Conservation (phyloP, 2,329 filamentous ascomycete species). For the Neurospora sp. region DNA sequence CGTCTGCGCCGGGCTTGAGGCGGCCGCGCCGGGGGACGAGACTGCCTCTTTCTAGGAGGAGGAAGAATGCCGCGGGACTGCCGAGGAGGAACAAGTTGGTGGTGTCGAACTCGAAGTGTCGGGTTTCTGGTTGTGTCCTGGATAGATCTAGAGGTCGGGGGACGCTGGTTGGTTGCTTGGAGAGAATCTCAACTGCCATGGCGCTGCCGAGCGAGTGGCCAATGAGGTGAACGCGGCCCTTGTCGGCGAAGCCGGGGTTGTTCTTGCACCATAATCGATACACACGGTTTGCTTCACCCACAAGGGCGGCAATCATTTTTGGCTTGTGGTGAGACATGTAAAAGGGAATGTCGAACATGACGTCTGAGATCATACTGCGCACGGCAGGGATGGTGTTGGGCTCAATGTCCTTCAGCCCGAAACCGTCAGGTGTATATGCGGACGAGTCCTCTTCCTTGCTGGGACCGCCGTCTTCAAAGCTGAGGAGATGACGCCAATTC, state of each 20-base stretch:
- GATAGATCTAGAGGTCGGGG: slow-evolving; percentile 37
- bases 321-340: slow-evolving; percentile 94
- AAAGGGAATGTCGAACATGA: slow-evolving; percentile 97
- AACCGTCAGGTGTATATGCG: slow-evolving; percentile 49
- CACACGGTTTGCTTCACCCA: slow-evolving; percentile 88
- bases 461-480: slow-evolving; percentile 70
- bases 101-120: slow-evolving; percentile 84
- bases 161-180: slow-evolving; percentile 69
- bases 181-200: slow-evolving; percentile 88
- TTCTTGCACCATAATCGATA: slow-evolving; percentile 92
- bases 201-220: slow-evolving; percentile 90
- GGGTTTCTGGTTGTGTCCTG: slow-evolving; percentile 32
- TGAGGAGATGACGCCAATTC: slow-evolving; percentile 86
- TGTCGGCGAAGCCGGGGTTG: slow-evolving; percentile 73
- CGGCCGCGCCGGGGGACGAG: slow-evolving; percentile 70
- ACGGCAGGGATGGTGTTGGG: slow-evolving; percentile 83
- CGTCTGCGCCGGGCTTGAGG: slow-evolving; percentile 64
- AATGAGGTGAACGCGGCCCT: slow-evolving; percentile 82
- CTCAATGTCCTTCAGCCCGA: slow-evolving; percentile 76
- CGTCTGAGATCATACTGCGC: slow-evolving; percentile 88
- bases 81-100: slow-evolving; percentile 82
- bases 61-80: slow-evolving; percentile 85
- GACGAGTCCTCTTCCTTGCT: slow-evolving; percentile 44
- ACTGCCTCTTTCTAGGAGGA: slow-evolving; percentile 65
- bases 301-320: slow-evolving; percentile 86